Evolutionary conservation across 768 basidiomycete genomes (phyloP), one percentile per base, ranked within the genome.

Genomic region (Pleurotus cornucopiae): DNA sequence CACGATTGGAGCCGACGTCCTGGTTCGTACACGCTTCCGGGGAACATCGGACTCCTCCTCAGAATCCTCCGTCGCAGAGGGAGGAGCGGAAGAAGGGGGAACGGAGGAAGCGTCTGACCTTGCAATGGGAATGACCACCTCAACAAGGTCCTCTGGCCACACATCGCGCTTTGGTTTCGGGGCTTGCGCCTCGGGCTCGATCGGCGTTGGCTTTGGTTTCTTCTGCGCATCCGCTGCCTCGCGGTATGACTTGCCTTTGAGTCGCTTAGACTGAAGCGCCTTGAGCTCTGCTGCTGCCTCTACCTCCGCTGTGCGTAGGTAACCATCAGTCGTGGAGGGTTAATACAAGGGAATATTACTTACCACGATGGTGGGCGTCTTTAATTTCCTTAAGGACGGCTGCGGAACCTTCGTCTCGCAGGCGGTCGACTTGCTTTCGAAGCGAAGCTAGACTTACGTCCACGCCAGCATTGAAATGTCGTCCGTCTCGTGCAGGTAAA

Each of bases 401-500:
- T 1, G 69, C 66, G 0, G 89, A 73, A 5, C 89, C 91, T 45
- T 90, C 74, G 5, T 79, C 76, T 58, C 81, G 78, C 14, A 98
- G 71, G 5, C 79, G 76, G 30, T 89, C 83, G 2, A 88, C 84
- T 61, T 96, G 65, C 69, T 62, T 76, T 75, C 38, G 43, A 25
- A 96, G 72, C 1, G 80, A 73, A 6, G 72, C 73, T 49, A 89
- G 70, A 20, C 80, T 76, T 43, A 82, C 78, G 16, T 89, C 84
- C 18, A 96, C 75, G 26, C 88, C 81, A n/a, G 87, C 86, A 52
- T 89, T 86, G 77, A 95, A 97, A 73, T 93, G 93, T 16, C 95
- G 84, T 11, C 92, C 92, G 34, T 92, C 89, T 34, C 84, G 82
- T n/a, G 73, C 71, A 1, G 92, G 91, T 37, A 94, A 75, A 14